These are phyloP conservation scores for Auricularia auricula-judae DNA, from an alignment of 768 basidiomycete species.

Conservation along the genomic window DNA sequence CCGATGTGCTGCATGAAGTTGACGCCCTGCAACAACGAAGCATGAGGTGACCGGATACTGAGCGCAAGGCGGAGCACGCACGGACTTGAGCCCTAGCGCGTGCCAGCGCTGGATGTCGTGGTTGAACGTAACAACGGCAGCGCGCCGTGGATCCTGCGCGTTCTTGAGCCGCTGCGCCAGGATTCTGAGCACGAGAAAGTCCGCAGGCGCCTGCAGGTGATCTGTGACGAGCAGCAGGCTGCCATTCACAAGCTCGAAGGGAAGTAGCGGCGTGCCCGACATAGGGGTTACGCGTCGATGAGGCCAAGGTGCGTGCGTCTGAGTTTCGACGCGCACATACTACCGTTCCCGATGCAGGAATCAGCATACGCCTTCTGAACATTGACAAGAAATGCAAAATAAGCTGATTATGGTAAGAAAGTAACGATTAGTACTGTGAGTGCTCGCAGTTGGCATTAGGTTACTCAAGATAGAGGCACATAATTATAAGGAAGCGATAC, in stretches of 20 bases:
- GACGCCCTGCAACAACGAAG: background rate
- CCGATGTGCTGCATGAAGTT: background rate
- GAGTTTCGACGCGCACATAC: too few species aligned
- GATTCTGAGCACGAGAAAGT: conserved; percentile 55
- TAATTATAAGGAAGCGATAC: too few species aligned
- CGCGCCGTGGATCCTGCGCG: conserved; percentile 16
- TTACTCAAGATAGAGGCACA: too few species aligned
- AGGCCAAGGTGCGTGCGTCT: background rate
- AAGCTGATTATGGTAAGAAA: too few species aligned
- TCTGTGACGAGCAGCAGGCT: conserved; percentile 53
- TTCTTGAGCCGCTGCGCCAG: conserved; percentile 43
- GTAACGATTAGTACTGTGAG: too few species aligned
- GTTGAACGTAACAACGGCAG: conserved; percentile 45
- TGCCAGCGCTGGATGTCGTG: conserved; percentile 51
- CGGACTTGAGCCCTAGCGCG: conserved; percentile 50
- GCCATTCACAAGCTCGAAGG: background rate
- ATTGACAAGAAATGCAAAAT: too few species aligned
- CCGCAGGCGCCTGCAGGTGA: conserved; percentile 56
- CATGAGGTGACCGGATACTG: background rate
- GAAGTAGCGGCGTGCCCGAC: background rate
- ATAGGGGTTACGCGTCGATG: background rate
- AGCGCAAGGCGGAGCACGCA: conserved; percentile 22
- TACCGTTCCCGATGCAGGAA: too few species aligned
- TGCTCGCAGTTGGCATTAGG: too few species aligned
- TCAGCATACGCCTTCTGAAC: too few species aligned